A percentile compares a stretch with the other conserved stretches of the same genome.
phyloP scores from a whole-genome alignment of 495 filamentous ascomycete genomes.

The Penicillium daleae region DNA sequence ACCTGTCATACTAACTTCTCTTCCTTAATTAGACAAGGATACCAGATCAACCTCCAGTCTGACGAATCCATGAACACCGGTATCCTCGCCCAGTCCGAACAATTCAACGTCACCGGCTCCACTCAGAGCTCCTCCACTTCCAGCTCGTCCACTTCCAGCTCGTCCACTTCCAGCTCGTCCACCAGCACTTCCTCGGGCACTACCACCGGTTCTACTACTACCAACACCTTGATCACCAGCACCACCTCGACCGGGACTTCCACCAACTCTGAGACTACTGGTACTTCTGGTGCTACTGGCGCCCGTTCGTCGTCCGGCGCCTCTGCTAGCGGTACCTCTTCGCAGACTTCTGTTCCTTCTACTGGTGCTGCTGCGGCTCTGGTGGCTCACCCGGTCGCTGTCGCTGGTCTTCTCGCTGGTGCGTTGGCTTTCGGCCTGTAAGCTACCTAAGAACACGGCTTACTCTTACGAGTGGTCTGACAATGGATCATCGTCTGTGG shows the following conservation, averaged over 20 bases:
- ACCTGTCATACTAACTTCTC: neutral
- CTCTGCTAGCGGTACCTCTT: constrained; percentile 20
- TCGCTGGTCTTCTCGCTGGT: constrained; percentile 25
- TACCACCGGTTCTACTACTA: constrained; percentile 13
- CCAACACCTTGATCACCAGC: constrained; percentile 15
- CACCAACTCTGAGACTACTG: constrained; percentile 11
- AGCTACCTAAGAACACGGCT: neutral
- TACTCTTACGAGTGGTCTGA: neutral
- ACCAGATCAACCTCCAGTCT: constrained; percentile 47
- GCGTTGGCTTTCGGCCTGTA: constrained; percentile 29
- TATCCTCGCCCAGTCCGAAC: constrained; percentile 46
- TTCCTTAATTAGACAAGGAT: constrained; percentile 31
- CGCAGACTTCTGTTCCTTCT: constrained; percentile 20
- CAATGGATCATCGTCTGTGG: neutral
- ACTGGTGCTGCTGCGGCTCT: constrained; percentile 19
- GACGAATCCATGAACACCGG: constrained; percentile 36
- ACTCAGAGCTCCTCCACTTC: constrained; percentile 17
- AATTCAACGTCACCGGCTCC: constrained; percentile 42
- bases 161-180: constrained; percentile 10
- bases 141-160: constrained; percentile 15
- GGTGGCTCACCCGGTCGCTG: constrained; percentile 31
- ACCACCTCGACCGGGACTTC: constrained; percentile 19
- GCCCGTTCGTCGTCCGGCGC: constrained; percentile 10
- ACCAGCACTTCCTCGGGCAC: too few relatives aligned
- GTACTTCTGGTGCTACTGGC: constrained; percentile 12